Evolutionary conservation across 306 rosid genomes (phyloP), one percentile per base, ranked within the genome.

Genomic region (Aeschynomene evenia): DNA sequence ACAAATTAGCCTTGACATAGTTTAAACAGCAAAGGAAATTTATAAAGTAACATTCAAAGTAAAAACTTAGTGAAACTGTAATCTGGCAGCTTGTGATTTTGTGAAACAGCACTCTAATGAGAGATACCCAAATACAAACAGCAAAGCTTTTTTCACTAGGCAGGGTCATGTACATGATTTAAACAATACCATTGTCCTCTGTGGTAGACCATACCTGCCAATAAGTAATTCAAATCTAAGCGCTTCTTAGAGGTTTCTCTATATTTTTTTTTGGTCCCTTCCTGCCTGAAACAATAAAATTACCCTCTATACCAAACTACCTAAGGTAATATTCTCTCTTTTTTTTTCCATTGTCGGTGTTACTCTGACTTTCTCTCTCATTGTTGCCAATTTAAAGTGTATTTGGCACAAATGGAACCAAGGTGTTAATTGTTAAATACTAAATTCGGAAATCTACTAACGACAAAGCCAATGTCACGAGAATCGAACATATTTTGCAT

Each of bases 321-420:
- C 9, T 15, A 5, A 45, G 21, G 51, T 45, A 21, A 45, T 6
- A 5, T 14, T 45, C 51, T 45, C 5, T 5, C 21, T n/a, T n/a
- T 5, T 45, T 34, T 37, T 45, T 45, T 40, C 48, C 51, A 45
- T 2, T 1, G 7, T 5, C 5, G 18, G 21, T 15, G 51, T 4
- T 15, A 15, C 51, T 9, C 2, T 45, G 15, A n/a, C 19, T n/a
- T 40, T 45, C 19, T 45, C 51, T 14, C 51, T 45, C 4, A n/a
- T 16, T 19, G 1, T 19, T 24, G 21, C 57, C 11, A 28, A 26
- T 21, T 39, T 26, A 50, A 68, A 68, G 52, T 7, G 68, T 12
- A 63, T 23, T 45, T 62, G 42, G 76, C 50, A 73, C 55, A 79
- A 9, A 66, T 15, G 48, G 45, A 59, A 50, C 28, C 53, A 63